These are phyloP conservation scores for Straminergon stramineum DNA, from an alignment of 225 moss, liverwort and hornwort species.

Conservation along the genomic window DNA sequence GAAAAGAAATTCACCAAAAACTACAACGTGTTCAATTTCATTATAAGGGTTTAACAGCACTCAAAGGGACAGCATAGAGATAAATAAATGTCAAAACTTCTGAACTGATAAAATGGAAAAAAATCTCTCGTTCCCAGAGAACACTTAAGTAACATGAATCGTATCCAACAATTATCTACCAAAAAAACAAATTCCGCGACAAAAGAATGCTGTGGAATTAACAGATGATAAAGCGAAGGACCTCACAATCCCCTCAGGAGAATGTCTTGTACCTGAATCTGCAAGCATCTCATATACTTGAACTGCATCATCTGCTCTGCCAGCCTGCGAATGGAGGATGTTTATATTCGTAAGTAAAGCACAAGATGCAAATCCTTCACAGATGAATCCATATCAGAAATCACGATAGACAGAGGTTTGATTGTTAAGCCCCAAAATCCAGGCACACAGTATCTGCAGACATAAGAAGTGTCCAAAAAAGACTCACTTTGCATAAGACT, in stretches of 20 bases:
- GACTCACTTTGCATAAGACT: constrained; percentile 69
- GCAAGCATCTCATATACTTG: constrained; percentile 66
- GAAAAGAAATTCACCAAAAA: neutral
- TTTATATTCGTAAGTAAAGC: neutral
- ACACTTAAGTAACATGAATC: neutral
- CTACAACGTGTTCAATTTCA: neutral
- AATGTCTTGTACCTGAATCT: constrained; percentile 27
- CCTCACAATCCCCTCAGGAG: neutral
- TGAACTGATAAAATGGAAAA: neutral
- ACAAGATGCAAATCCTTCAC: neutral
- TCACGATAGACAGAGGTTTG: neutral
- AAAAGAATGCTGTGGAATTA: neutral
- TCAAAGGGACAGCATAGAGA: neutral
- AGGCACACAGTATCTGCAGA: neutral
- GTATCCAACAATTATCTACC: neutral
- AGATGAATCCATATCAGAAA: neutral
- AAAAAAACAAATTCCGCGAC: neutral
- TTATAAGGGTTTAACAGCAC: neutral
- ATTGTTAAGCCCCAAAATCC: neutral
- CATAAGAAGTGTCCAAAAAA: neutral
- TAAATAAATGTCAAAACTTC: neutral
- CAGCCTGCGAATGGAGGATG: constrained; percentile 35
- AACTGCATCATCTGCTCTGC: constrained; percentile 50
- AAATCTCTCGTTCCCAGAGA: neutral
- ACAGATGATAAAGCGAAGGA: neutral